Base-by-base conservation (phyloP, 805 yeast genomes). In the Lipomyces chichibuensis region DNA sequence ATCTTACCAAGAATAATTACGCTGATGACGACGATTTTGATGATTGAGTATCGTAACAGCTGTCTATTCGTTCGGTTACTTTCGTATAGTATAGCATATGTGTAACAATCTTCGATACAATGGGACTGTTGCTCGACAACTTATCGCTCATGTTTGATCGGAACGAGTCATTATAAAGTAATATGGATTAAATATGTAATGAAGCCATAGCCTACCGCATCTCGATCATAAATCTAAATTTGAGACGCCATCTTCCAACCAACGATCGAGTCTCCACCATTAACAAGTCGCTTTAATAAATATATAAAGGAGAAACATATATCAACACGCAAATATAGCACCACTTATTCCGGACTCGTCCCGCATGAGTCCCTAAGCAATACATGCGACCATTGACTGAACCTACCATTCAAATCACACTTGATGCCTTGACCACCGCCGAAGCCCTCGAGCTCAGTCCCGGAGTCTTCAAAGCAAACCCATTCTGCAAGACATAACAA, bases 1-100 rank as follows among this genome's bases (percentile, higher is more conserved):
- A 64, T 32, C 37, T 52, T 13, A 20, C 8, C n/a, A 58, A 52
- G 23, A 14, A 49, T 11, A 20, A 32, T 20, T 20, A 65, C 58
- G 57, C 27, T 27, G 60, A 60, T 56, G 63, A 61, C 49, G 58
- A 59, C 14, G 52, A 60, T 6, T 17, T 33, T n/a, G 55, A 58
- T 32, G 37, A 60, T 17, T 55, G 6, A 37, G 1, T 43, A 6
- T n/a, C 23, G 23, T 43, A 3, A 17, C 49, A 17, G 49, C 9
- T 6, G 23, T n/a, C 20, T 43, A 43, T n/a, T 2, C 23, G 5
- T 43, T n/a, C 9, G 49, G 20, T 6, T 17, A 17, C 20, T 14
- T 43, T 5, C 3, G 14, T n/a, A 43, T 43, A 43, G 49, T 13
- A n/a, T 43, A 43, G 11, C 20, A 43, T 6, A 43, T 6, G 4